A percentile compares a stretch with the other conserved stretches of the same genome.
Conservation (phyloP, 1,139 yeast species). For the Candida sojae region DNA sequence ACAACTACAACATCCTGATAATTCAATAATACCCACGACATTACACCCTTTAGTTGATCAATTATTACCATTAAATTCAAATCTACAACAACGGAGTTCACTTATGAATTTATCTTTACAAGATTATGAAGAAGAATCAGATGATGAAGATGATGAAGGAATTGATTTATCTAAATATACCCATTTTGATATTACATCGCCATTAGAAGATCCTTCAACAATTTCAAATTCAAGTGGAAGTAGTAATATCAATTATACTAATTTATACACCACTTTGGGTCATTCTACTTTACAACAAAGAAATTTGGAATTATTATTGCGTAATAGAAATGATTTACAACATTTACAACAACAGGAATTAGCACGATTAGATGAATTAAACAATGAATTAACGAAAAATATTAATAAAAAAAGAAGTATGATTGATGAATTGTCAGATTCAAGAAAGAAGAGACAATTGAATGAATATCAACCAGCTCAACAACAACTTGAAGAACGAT, state of each 20-base stretch:
- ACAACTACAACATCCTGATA: neutral
- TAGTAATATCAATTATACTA: conserved; percentile 16
- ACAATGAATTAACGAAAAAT: conserved; percentile 8
- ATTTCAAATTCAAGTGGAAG: neutral
- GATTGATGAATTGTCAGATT: conserved; percentile 30
- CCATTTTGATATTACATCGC: conserved; percentile 23
- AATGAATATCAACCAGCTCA: conserved; percentile 36
- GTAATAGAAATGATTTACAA: conserved; percentile 22
- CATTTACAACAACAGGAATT: conserved; percentile 21
- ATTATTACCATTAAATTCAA: conserved; percentile 22
- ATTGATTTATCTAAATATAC: conserved; percentile 34
- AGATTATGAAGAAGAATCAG: conserved; percentile 30
- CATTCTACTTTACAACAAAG: conserved; percentile 33
- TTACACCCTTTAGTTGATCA: conserved; percentile 33
- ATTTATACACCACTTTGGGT: conserved; percentile 33
- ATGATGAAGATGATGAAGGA: conserved; percentile 24
- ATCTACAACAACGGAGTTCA: conserved; percentile 1
- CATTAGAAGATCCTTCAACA: conserved; percentile 11
- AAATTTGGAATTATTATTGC: conserved; percentile 23
- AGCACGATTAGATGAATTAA: conserved; percentile 17
- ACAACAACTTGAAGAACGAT: conserved; percentile 34
- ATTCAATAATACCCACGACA: conserved; percentile 1
- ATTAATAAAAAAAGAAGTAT: conserved; percentile 30
- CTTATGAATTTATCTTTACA: conserved; percentile 15
- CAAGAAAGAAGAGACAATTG: conserved; percentile 35